Evolutionary conservation across 208 protist species (phyloP).

Genomic region (Leishmania tarentolae): DNA sequence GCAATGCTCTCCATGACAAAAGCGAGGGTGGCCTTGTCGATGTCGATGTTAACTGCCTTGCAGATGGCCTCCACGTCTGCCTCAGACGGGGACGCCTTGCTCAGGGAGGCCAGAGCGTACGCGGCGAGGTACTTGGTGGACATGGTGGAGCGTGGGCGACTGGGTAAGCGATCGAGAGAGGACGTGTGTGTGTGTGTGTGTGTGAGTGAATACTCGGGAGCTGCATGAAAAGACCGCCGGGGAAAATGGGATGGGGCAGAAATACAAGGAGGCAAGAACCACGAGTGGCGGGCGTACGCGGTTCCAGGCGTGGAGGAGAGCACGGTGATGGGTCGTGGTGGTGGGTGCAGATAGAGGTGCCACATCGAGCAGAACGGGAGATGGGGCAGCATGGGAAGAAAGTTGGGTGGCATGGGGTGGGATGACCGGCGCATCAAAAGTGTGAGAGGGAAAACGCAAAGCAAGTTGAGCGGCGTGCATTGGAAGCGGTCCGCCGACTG

Average conservation of each 20-base stretch:
- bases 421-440: neutral
- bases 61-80: slow-evolving; percentile 88
- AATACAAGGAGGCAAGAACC: neutral
- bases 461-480: neutral
- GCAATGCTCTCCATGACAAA: slow-evolving; percentile 82
- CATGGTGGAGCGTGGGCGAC: slow-evolving; percentile 33
- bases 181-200: neutral
- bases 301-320: neutral
- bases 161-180: neutral
- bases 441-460: neutral
- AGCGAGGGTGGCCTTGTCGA: slow-evolving; percentile 77
- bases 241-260: neutral
- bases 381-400: neutral
- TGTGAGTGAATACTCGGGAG: neutral
- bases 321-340: neutral
- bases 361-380: neutral
- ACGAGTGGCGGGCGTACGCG: neutral
- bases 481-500: neutral
- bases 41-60: slow-evolving; percentile 68
- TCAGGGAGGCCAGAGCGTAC: slow-evolving; percentile 88
- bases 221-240: neutral
- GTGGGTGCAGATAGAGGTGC: neutral
- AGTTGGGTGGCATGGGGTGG: neutral
- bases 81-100: slow-evolving; percentile 69
- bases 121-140: slow-evolving; percentile 93